Evolutionary conservation across 2,329 filamentous ascomycete genomes (phyloP).

Genomic region (Endothia cerciana): DNA sequence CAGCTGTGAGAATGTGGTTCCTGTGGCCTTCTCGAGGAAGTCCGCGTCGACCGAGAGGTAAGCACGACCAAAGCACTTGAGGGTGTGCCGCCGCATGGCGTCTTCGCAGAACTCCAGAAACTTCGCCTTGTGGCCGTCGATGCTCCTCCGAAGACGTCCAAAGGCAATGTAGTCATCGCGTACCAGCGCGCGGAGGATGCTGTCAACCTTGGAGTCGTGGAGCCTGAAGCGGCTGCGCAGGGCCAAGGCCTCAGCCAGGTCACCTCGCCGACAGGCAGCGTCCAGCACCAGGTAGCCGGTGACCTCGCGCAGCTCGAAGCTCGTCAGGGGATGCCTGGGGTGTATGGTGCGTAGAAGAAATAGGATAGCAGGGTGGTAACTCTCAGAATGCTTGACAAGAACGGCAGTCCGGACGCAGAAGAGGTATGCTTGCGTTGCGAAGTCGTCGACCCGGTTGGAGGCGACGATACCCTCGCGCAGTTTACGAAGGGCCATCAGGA

Average conservation of each 20-base stretch:
- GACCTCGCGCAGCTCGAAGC: conserved; percentile 77
- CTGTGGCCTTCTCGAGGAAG: conserved; percentile 72
- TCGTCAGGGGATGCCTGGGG: conserved; percentile 66
- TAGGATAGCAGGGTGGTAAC: conserved; percentile 85
- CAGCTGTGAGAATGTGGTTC: conserved; percentile 73
- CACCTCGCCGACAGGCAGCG: conserved; percentile 79
- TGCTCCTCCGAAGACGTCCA: conserved; percentile 68
- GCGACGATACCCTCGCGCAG: conserved; percentile 88
- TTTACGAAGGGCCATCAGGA: conserved; percentile 86
- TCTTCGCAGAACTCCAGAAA: conserved; percentile 83
- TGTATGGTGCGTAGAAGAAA: conserved; percentile 78
- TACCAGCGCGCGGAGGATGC: conserved; percentile 69
- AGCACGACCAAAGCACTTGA: conserved; percentile 84
- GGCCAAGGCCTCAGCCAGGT: conserved; percentile 74
- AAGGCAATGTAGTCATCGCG: conserved; percentile 85
- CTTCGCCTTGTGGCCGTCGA: conserved; percentile 79
- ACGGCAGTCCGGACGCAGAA: conserved; percentile 88
- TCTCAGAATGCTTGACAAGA: conserved; percentile 79
- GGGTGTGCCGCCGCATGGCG: conserved; percentile 71
- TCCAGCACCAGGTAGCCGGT: conserved; percentile 83
- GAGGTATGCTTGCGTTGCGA: conserved; percentile 86
- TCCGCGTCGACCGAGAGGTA: conserved; percentile 74
- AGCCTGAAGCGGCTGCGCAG: conserved; percentile 65
- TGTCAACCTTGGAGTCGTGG: conserved; percentile 69
- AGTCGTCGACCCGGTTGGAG: conserved; percentile 73